A percentile compares a stretch with the other conserved stretches of the same genome.
phyloP scores from a whole-genome alignment of 2,329 filamentous ascomycete genomes.

The Aureobasidium sp. region DNA sequence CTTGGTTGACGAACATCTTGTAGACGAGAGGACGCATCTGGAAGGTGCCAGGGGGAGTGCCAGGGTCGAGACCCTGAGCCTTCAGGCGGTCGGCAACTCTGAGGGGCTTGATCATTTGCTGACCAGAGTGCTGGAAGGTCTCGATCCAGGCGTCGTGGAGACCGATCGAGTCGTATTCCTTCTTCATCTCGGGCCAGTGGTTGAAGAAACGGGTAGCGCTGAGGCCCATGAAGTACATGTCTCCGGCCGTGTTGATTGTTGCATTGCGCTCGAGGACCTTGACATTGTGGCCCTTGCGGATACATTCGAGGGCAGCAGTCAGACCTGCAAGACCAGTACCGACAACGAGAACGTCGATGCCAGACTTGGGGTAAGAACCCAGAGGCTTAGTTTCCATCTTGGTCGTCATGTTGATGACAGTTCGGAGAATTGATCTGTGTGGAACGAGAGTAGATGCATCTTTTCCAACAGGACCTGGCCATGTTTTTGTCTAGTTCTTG shows the following conservation, averaged over 20 bases:
- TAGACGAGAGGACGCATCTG: constrained; percentile 49
- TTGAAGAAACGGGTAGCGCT: constrained; percentile 47
- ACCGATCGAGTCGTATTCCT: constrained; percentile 44
- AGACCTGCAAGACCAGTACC: constrained; percentile 25
- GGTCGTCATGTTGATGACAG: constrained; percentile 13
- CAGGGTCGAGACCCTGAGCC: constrained; percentile 35
- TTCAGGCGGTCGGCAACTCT: constrained; percentile 43
- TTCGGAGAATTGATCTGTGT: constrained; percentile 4
- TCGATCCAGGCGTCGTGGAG: constrained; percentile 48
- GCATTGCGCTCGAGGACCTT: constrained; percentile 29
- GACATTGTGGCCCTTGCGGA: constrained; percentile 26
- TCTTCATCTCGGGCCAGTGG: constrained; percentile 45
- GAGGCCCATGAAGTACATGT: constrained; percentile 53
- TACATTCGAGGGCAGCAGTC: constrained; percentile 24
- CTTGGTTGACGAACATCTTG: constrained; percentile 45
- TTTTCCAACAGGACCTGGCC: not conserved
- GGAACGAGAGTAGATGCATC: not conserved
- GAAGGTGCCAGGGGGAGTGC: constrained; percentile 45
- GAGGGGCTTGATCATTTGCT: constrained; percentile 39
- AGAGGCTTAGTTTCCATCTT: constrained; percentile 35
- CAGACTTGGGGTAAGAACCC: constrained; percentile 39
- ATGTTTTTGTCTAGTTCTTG: constrained; percentile 10
- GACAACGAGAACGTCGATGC: constrained; percentile 25
- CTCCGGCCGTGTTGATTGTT: constrained; percentile 46
- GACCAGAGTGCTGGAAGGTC: constrained; percentile 46